Evolutionary conservation across 2,329 filamentous ascomycete genomes (phyloP).

Genomic region (Colletotrichum aenigma): DNA sequence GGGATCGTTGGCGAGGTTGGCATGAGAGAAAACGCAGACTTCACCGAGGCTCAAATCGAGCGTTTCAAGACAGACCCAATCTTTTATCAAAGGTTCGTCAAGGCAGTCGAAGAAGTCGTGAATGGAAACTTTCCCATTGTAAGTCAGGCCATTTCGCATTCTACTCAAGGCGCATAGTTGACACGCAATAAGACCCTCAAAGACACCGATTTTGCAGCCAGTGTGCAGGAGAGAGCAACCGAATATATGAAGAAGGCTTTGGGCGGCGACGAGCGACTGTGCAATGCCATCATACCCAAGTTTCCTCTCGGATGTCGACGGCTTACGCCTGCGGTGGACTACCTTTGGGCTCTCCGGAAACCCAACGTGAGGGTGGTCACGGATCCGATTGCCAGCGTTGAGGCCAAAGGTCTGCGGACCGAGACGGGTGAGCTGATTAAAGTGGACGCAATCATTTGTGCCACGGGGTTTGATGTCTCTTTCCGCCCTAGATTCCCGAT

Average conservation of each 20-base stretch:
- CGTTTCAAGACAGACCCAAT: conserved; percentile 49
- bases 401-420: conserved; percentile 7
- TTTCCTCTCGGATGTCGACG: conserved; percentile 19
- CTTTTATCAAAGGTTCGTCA: conserved; percentile 50
- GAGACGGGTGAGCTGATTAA: conserved; percentile 3
- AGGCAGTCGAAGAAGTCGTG: conserved; percentile 48
- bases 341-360: conserved; percentile 17
- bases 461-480: conserved; percentile 28
- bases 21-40: conserved; percentile 22
- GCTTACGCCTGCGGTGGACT: conserved; percentile 23
- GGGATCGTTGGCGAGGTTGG: conserved; percentile 22
- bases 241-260: conserved; percentile 25
- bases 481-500: conserved; percentile 29
- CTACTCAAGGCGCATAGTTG: conserved; percentile 35
- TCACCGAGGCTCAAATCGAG: conserved; percentile 42
- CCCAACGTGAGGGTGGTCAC: conserved; percentile 31
- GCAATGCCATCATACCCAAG: conserved; percentile 25
- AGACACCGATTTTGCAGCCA: neutral
- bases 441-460: conserved; percentile 19
- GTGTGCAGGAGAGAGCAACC: neutral
- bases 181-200: neutral
- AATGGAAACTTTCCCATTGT: conserved; percentile 47
- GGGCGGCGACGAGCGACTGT: conserved; percentile 22
- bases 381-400: conserved; percentile 10
- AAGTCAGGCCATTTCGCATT: conserved; percentile 38